Base-by-base conservation (phyloP, 345 rosid species). In the Gossypium raimondii region DNA sequence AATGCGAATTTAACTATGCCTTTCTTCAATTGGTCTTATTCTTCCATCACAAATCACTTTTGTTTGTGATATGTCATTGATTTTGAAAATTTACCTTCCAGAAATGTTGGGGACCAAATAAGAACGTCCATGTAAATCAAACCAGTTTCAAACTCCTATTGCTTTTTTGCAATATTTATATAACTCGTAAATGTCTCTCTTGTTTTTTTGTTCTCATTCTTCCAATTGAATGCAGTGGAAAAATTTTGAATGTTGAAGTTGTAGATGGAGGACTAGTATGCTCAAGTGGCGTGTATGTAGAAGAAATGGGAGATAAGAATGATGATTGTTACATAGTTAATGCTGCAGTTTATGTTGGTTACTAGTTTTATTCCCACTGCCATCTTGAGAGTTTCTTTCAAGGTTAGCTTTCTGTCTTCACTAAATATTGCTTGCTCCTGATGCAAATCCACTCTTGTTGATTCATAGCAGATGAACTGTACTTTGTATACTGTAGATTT, bases 221-320 rank as follows among this genome's bases (percentile, higher is more conserved):
- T 59, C 4, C 4, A 12, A 16, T 48, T 70, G 3, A 64, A 44
- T 80, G 64, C 84, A 92, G 97, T 72, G 97, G 97, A 62, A 63
- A 73, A 78, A 92, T 90, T 81, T 61, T 85, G 65, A 83, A 81
- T 34, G 84, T 92, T 74, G 91, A 90, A 75, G 94, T 92, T 47
- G 97, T 91, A 51, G 97, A 92, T 70, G 92, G 98, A 73, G 95
- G 97, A 78, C 78, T 92, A 70, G 85, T 94, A 71, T 91, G 97
- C 87, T 92, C 97, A 9, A 92, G 97, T 14, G 93, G 93, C 22
- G 95, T 87, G 34, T 73, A 20, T 57, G 90, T 92, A 64, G 97
- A 92, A 84, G 97, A 92, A 82, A 89, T 91, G 97, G 93, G 97
- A 70, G 98, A 92, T 77, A 89, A 83, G 82, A 92, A 85, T 56